Conservation (phyloP, 108 stramenopile genomes). For the Skeletonema marinoi region DNA sequence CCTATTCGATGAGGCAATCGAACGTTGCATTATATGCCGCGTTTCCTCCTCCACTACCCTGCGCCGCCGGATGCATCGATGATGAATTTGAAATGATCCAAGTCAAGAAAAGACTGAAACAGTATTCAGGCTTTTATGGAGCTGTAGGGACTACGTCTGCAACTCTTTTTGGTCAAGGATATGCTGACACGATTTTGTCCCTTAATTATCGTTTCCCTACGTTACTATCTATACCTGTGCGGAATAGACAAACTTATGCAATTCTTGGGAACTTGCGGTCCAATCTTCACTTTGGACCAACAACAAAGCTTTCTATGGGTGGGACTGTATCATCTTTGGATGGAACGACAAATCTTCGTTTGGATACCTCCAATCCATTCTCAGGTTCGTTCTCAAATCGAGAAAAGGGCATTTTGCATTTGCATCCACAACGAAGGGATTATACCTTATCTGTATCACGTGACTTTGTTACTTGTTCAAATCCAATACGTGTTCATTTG, state of each 20-base stretch:
- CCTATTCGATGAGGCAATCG: conserved; percentile 30
- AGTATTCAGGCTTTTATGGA: conserved; percentile 38
- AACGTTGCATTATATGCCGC: conserved; percentile 35
- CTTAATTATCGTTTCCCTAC: conserved; percentile 39
- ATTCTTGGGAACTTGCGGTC: conserved; percentile 22
- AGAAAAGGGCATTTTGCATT: not conserved
- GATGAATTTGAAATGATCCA: not conserved
- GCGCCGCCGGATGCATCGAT: not conserved
- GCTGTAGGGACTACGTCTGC: conserved; percentile 23
- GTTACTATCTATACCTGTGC: not conserved
- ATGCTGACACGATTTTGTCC: conserved; percentile 26
- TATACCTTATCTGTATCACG: conserved; percentile 19
- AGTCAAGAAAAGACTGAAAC: conserved; percentile 20
- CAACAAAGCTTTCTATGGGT: conserved; percentile 14
- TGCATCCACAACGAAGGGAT: not conserved
- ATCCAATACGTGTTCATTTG: conserved; percentile 10
- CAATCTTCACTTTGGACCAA: conserved; percentile 30
- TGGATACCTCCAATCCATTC: conserved; percentile 16
- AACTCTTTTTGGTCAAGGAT: conserved; percentile 8
- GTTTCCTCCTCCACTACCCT: conserved; percentile 33
- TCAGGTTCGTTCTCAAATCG: not conserved
- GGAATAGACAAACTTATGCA: not conserved
- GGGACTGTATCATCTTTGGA: conserved; percentile 22
- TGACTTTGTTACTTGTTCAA: not conserved
- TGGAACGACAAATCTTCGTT: conserved; percentile 16